Percentiles rank a stretch among this genome's conserved stretches.
These are phyloP conservation scores for Protomyces lactucae-debilis DNA, from an alignment of 1,139 yeast genomes.

Conservation along the genomic window DNA sequence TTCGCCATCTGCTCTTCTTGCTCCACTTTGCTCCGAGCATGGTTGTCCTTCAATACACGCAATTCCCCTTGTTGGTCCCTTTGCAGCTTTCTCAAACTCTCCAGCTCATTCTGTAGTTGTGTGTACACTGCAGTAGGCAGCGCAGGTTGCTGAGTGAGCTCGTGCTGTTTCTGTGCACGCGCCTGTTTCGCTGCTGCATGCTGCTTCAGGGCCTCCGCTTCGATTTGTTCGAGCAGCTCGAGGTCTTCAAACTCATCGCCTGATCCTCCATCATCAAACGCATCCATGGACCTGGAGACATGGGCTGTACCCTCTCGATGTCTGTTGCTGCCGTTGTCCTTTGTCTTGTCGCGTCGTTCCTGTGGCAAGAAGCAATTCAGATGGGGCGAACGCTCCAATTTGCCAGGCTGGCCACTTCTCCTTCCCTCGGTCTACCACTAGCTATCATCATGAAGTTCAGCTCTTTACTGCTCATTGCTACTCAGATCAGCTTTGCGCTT, in stretches of 20 bases:
- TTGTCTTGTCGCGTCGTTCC: too few relatives aligned
- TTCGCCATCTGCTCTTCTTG: constrained; percentile 6
- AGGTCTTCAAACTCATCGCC: constrained; percentile 21
- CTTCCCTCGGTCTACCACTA: background rate
- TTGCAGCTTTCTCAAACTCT: background rate
- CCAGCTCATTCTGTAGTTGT: background rate
- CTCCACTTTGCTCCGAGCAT: constrained; percentile 6
- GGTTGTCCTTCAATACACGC: constrained; percentile 5
- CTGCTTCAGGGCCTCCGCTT: constrained; percentile 8
- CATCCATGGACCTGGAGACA: background rate
- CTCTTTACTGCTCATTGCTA: background rate
- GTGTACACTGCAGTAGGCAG: background rate
- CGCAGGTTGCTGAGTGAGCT: background rate
- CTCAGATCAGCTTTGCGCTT: background rate
- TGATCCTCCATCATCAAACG: background rate
- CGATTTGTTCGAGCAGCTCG: constrained; percentile 14
- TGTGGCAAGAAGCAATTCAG: background rate
- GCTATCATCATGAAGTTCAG: background rate
- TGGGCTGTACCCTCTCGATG: background rate
- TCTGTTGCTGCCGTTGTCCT: background rate
- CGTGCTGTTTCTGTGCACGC: background rate
- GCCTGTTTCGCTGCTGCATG: constrained; percentile 16
- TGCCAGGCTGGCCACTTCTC: background rate
- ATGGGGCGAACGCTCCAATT: background rate
- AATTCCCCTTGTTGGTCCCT: constrained; percentile 17